phyloP scores from a whole-genome alignment of 2,329 filamentous ascomycete genomes.

The Aspergillus viridinutans region DNA sequence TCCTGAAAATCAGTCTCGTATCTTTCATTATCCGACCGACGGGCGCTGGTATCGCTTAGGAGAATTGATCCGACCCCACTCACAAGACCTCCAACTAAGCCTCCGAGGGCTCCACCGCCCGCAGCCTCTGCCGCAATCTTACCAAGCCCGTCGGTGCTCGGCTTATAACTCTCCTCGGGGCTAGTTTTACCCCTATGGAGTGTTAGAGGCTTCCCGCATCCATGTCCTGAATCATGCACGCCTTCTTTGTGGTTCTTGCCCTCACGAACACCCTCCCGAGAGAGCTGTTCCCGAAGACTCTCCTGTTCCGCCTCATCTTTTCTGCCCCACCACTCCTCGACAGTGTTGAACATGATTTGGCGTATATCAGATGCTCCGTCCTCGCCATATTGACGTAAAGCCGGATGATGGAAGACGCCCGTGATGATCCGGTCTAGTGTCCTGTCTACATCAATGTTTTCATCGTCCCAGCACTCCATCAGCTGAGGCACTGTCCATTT shows the following conservation, averaged over 20 bases:
- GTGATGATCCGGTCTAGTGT: slow-evolving; percentile 72
- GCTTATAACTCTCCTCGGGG: slow-evolving; percentile 15
- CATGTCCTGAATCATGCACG: slow-evolving; percentile 77
- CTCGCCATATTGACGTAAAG: slow-evolving; percentile 64
- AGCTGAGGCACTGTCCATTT: slow-evolving; percentile 85
- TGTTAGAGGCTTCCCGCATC: slow-evolving; percentile 73
- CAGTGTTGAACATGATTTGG: slow-evolving; percentile 69
- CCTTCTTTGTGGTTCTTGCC: slow-evolving; percentile 85
- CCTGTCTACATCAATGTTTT: slow-evolving; percentile 63
- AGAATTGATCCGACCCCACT: slow-evolving; percentile 56
- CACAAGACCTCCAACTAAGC: slow-evolving; percentile 66
- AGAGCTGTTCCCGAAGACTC: slow-evolving; percentile 69
- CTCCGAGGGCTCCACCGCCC: slow-evolving; percentile 63
- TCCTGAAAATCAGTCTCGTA: slow-evolving; percentile 8
- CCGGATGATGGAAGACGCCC: slow-evolving; percentile 85
- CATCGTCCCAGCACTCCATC: slow-evolving; percentile 82
- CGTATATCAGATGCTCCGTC: slow-evolving; percentile 71
- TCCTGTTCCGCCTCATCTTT: slow-evolving; percentile 61
- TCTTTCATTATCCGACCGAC: not conserved
- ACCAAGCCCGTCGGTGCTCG: slow-evolving; percentile 36
- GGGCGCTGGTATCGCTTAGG: slow-evolving; percentile 49
- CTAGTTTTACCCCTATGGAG: slow-evolving; percentile 58
- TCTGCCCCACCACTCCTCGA: slow-evolving; percentile 76
- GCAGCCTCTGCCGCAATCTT: slow-evolving; percentile 57
- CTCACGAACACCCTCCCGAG: slow-evolving; percentile 69